Evolutionary conservation across 768 basidiomycete genomes (phyloP).

Genomic region (Collybiopsis confluens): DNA sequence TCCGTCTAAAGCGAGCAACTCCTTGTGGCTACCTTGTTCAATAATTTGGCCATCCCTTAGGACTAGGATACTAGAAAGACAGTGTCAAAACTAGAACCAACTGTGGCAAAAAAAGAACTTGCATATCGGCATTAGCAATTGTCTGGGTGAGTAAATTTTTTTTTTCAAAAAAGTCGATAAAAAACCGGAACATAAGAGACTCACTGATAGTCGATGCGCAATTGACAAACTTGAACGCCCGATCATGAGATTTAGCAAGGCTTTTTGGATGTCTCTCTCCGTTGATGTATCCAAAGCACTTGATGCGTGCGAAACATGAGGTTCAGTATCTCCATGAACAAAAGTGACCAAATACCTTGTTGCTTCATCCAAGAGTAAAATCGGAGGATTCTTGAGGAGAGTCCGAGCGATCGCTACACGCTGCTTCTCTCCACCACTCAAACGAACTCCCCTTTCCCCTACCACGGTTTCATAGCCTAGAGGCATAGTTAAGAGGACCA

Average conservation of each 20-base stretch:
- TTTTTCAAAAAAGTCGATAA: slow-evolving; percentile 15
- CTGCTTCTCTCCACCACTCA: slow-evolving; percentile 89
- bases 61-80: slow-evolving; percentile 68
- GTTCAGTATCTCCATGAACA: neutral
- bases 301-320: slow-evolving; percentile 5
- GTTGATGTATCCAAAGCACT: slow-evolving; percentile 88
- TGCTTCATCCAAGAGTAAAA: slow-evolving; percentile 75
- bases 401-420: slow-evolving; percentile 86
- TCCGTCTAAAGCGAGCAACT: slow-evolving; percentile 68
- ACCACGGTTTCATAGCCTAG: slow-evolving; percentile 76
- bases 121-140: slow-evolving; percentile 61
- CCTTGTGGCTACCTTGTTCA: slow-evolving; percentile 77
- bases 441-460: slow-evolving; percentile 83
- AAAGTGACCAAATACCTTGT: slow-evolving; percentile 47
- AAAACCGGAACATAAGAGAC: slow-evolving; percentile 20
- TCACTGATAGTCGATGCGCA: slow-evolving; percentile 73
- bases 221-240: slow-evolving; percentile 75
- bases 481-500: neutral
- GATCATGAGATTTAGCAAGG: slow-evolving; percentile 73
- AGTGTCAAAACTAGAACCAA: slow-evolving; percentile 1
- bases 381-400: slow-evolving; percentile 79
- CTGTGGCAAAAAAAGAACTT: slow-evolving; percentile 17
- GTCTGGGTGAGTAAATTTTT: slow-evolving; percentile 32
- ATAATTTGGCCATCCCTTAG: slow-evolving; percentile 86
- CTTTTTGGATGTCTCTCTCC: slow-evolving; percentile 86